These are phyloP conservation scores for Cryptococcus sp. DNA, from an alignment of 1,284 basidiomycete species.

Conservation along the genomic window DNA sequence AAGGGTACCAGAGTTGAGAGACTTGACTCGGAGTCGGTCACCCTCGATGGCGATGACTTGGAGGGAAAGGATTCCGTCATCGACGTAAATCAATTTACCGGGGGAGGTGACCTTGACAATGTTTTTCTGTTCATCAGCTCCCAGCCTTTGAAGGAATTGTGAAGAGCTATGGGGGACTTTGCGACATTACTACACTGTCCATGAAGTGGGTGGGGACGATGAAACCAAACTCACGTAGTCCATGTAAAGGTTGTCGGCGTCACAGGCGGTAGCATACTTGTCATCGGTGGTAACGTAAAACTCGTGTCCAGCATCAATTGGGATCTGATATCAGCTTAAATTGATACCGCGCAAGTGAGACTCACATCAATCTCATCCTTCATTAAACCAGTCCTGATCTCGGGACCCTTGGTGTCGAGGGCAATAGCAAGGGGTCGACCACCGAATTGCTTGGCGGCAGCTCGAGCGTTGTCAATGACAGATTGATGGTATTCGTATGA, in stretches of 20 bases:
- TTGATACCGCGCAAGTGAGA: constrained; percentile 15
- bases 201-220: too few relatives aligned
- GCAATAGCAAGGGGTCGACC: constrained; percentile 96
- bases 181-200: too few relatives aligned
- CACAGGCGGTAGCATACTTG: constrained; percentile 72
- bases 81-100: constrained; percentile 94
- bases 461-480: constrained; percentile 92
- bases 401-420: constrained; percentile 98
- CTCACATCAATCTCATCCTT: constrained; percentile 77
- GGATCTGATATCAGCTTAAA: constrained; percentile 54
- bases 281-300: constrained; percentile 86
- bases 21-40: constrained; percentile 73
- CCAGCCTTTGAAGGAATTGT: background rate
- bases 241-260: constrained; percentile 78
- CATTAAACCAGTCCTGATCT: constrained; percentile 97
- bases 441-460: constrained; percentile 63
- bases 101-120: constrained; percentile 91
- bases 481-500: constrained; percentile 96
- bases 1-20: constrained; percentile 88
- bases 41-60: constrained; percentile 85
- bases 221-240: constrained; percentile 68
- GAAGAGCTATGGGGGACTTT: too few relatives aligned
- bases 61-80: constrained; percentile 94
- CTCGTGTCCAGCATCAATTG: constrained; percentile 87
- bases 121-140: constrained; percentile 61